These are phyloP conservation scores for Geotrichum carabidarum DNA, from an alignment of 1,139 yeast species.

Conservation along the genomic window DNA sequence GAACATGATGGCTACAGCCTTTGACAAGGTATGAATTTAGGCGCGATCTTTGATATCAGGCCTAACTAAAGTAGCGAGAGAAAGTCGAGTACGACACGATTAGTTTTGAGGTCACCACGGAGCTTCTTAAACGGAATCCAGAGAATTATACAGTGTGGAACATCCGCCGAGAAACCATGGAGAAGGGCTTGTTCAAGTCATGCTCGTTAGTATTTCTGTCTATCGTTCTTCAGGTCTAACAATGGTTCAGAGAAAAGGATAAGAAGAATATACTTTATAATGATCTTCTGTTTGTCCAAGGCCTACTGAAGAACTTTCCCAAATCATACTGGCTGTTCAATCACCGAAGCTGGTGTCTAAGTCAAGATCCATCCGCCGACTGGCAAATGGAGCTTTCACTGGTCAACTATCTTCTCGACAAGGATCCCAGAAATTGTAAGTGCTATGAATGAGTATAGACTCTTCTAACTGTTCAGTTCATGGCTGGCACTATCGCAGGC, in stretches of 20 bases:
- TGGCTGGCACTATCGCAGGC: constrained; percentile 92
- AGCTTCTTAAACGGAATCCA: constrained; percentile 63
- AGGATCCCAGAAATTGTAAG: constrained; percentile 67
- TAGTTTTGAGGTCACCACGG: constrained; percentile 51
- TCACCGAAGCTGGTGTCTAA: constrained; percentile 80
- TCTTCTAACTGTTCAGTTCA: constrained; percentile 41
- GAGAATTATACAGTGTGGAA: constrained; percentile 92
- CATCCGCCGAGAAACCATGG: constrained; percentile 68
- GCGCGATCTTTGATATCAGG: neutral
- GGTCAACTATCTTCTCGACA: constrained; percentile 60
- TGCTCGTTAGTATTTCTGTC: constrained; percentile 7
- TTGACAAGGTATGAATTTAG: constrained; percentile 28
- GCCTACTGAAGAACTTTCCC: constrained; percentile 61
- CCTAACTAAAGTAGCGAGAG: constrained; percentile 19
- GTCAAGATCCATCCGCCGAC: constrained; percentile 49
- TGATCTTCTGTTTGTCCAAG: constrained; percentile 61
- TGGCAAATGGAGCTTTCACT: constrained; percentile 69
- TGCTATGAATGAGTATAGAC: neutral
- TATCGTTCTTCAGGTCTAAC: neutral
- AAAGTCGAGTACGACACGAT: constrained; percentile 37
- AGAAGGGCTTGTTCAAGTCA: constrained; percentile 33
- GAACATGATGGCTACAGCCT: constrained; percentile 43
- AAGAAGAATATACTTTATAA: constrained; percentile 43
- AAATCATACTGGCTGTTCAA: constrained; percentile 97
- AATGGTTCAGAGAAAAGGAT: constrained; percentile 16